These are phyloP conservation scores for Phaeolepiota aurea DNA, from an alignment of 768 basidiomycete species.

Conservation along the genomic window DNA sequence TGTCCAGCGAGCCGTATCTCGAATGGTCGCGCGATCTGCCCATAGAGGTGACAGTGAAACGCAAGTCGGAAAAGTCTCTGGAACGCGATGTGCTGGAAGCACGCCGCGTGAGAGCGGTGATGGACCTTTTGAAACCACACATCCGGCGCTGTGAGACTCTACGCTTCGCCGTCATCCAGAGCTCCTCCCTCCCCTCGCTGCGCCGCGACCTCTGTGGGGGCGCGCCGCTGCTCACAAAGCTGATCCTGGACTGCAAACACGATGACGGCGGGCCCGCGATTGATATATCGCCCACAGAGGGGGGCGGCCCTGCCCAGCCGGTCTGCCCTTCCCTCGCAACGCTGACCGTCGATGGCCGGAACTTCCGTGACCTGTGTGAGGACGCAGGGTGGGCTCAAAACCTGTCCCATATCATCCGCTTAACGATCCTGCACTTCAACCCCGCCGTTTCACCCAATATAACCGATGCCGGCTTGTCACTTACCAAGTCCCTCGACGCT, in stretches of 20 bases:
- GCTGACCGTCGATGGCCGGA: slow-evolving; percentile 11
- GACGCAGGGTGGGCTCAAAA: slow-evolving; percentile 5
- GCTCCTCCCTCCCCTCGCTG: slow-evolving; percentile 9
- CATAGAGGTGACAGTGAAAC: slow-evolving; percentile 7
- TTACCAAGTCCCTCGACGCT: slow-evolving; percentile 5
- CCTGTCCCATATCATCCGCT: slow-evolving; percentile 6
- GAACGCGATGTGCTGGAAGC: slow-evolving; percentile 2
- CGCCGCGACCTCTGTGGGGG: slow-evolving; percentile 6
- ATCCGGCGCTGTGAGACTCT: slow-evolving; percentile 3
- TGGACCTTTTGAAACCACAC: slow-evolving; percentile 6
- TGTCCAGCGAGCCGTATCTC: neutral
- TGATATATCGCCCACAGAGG: neutral
- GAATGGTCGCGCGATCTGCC: slow-evolving; percentile 3
- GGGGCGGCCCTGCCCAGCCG: neutral
- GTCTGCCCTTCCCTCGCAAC: slow-evolving; percentile 7
- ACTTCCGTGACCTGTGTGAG: slow-evolving; percentile 8
- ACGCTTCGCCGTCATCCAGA: slow-evolving; percentile 5
- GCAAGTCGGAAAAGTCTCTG: slow-evolving; percentile 3
- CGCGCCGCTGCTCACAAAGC: slow-evolving; percentile 5
- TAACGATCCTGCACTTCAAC: slow-evolving; percentile 8
- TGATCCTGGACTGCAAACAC: slow-evolving; percentile 5
- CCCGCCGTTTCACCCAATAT: slow-evolving; percentile 1
- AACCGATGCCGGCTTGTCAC: slow-evolving; percentile 2
- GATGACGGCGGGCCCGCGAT: slow-evolving; percentile 2
- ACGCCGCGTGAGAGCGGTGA: slow-evolving; percentile 3